Evolutionary conservation across 495 filamentous ascomycete genomes (phyloP), one percentile per base, ranked within the genome.

Genomic region (Rhizodiscina lignyota): DNA sequence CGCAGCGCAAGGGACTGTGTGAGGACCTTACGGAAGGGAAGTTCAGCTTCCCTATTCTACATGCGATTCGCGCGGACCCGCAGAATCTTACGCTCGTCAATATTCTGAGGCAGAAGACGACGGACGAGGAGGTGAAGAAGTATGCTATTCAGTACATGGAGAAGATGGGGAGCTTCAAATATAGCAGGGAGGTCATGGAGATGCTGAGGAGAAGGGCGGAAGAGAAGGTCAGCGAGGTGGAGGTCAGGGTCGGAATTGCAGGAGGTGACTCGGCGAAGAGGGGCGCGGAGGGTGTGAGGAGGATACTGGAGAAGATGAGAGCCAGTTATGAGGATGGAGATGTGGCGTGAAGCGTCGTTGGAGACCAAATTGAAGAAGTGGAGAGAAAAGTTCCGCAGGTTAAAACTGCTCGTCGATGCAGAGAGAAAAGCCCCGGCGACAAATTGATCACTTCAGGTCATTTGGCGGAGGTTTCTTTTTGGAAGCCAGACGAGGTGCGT

Each of bases 11-110:
- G 63, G 91, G 89, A 37, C 72, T 93, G 42, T 93, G 83, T 55
- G 89, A 97, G 62, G 89, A 97, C 54, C 58, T 97, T 42, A 94
- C 87, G 0, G 89, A 97, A 61, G 89, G 89, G 28, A 97, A 97
- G 67, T 97, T 96, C 62, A 86, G 79, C 18, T 96, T 92, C 51
- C 87, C 87, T 4, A 80, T 97, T 46, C 94, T 97, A 40, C 87
- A 97, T 57, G 78, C 79, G 52, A 91, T 97, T 43, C 80, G 86
- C 43, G 62, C 76, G 21, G 70, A 86, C 52, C 80, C 82, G 3
- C 58, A 57, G 5, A 86, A 93, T 50, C 68, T 77, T 20, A 79
- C 87, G 51, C 66, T 97, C 30, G 62, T 93, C 41, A 94, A 89
- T 46, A 96, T 96, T 30, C 61, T 97, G 16, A 79, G 81, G 56